Conservation (phyloP, 306 rosid genomes). For the Cucumis cinereus region DNA sequence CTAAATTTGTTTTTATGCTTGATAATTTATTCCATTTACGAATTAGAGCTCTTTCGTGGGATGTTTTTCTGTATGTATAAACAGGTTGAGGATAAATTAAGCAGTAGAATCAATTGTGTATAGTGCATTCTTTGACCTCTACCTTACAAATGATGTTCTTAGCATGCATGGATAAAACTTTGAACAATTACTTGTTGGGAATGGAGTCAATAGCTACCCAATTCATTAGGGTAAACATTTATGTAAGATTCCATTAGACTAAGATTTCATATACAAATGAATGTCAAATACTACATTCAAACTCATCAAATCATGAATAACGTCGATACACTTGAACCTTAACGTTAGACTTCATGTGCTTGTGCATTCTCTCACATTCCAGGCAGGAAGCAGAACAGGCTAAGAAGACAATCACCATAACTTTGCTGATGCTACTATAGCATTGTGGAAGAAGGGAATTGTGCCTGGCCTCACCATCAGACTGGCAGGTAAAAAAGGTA, state of each 20-base stretch:
- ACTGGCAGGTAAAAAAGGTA: background rate
- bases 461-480: background rate
- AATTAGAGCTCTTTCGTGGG: background rate
- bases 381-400: background rate
- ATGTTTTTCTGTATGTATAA: background rate
- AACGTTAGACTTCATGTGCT: background rate
- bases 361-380: background rate
- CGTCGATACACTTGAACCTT: background rate
- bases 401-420: background rate
- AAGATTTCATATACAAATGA: background rate
- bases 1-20: background rate
- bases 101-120: background rate
- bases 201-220: background rate
- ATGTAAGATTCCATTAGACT: background rate
- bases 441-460: background rate
- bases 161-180: background rate
- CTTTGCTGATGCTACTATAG: background rate
- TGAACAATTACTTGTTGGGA: background rate
- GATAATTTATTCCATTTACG: background rate
- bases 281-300: background rate
- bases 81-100: constrained; percentile 1
- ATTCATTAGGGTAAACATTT: background rate
- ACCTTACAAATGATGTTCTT: background rate
- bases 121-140: background rate
- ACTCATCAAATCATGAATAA: background rate